Base-by-base conservation (phyloP, 805 yeast genomes). In the Kodamaea kaohsiungensis region DNA sequence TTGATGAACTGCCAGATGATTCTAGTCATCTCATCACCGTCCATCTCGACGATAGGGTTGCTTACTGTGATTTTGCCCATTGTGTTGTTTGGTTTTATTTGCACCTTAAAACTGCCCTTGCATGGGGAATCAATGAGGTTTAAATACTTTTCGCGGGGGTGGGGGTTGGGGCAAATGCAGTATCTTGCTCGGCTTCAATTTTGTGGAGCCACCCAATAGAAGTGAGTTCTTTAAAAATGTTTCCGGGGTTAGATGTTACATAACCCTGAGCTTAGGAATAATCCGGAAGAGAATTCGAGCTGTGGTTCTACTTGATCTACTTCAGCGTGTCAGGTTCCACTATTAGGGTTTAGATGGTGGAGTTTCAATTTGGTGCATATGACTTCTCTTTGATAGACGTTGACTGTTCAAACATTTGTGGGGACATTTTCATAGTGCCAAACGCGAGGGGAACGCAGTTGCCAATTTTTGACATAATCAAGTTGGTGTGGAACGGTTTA, bases 21-120 rank as follows among this genome's bases (percentile, higher is more conserved):
- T 69, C 93, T 78, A 59, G 95, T 88, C 93, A 87, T 87, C 69
- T 88, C 95, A 69, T 88, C 95, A 63, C 95, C 95, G 65, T 88
- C 92, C 66, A 88, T 68, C 61, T 88, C 95, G 53, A 88, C 95
- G 57, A 88, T 76, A 46, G 93, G 93, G 53, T 78, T 82, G 64
- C 82, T 80, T 46, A 88, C 92, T 62, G 83, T 83, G 67, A 88
- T 85, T 67, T 87, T 88, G 53, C 59, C 63, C 38, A 59, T 53
- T 18, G 27, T 53, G 54, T 38, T 2, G 15, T 9, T 17, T 45
- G n/a, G 8, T 46, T 37, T 45, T n/a, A 2, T 30, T 35, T 42
- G 19, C 18, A 16, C 22, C 45, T n/a, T 13, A 12, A 15, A 46
- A 9, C 22, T 17, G 6, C 35, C 45, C 16, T 9, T 7, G 35